Evolutionary conservation across 2,329 filamentous ascomycete genomes (phyloP).

Genomic region (Nectriaceae sp.): DNA sequence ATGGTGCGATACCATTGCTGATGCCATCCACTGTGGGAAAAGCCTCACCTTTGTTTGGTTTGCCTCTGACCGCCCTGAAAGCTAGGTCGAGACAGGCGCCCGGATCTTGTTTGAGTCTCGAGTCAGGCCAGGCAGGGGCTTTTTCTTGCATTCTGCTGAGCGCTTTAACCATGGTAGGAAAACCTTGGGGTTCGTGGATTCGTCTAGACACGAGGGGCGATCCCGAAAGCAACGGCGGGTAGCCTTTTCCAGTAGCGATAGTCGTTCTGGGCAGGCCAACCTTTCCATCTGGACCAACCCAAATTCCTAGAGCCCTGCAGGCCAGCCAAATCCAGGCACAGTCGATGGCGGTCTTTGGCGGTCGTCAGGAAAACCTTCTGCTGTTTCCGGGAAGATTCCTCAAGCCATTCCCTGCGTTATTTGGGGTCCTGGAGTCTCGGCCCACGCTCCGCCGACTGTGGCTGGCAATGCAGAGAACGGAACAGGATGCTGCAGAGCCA

Average conservation of each 20-base stretch:
- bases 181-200: conserved; percentile 16
- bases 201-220: conserved; percentile 11
- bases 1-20: background rate
- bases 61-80: background rate
- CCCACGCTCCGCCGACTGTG: background rate
- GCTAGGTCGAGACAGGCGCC: background rate
- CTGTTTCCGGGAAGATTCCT: background rate
- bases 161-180: conserved; percentile 1
- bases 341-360: no score
- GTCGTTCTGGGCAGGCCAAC: background rate
- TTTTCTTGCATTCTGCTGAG: background rate
- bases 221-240: conserved; percentile 21
- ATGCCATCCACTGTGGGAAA: background rate
- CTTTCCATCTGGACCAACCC: no score
- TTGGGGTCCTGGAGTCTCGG: background rate
- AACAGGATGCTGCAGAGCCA: background rate
- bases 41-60: background rate
- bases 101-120: conserved; percentile 4
- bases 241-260: conserved; percentile 21
- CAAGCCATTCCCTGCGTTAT: background rate
- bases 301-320: no score
- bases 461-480: background rate
- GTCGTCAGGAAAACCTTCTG: background rate
- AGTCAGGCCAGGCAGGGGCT: conserved; percentile 18
- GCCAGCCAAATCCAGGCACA: no score